Evolutionary conservation across 306 rosid species (phyloP).

Genomic region (Oemleria cerasiformis): DNA sequence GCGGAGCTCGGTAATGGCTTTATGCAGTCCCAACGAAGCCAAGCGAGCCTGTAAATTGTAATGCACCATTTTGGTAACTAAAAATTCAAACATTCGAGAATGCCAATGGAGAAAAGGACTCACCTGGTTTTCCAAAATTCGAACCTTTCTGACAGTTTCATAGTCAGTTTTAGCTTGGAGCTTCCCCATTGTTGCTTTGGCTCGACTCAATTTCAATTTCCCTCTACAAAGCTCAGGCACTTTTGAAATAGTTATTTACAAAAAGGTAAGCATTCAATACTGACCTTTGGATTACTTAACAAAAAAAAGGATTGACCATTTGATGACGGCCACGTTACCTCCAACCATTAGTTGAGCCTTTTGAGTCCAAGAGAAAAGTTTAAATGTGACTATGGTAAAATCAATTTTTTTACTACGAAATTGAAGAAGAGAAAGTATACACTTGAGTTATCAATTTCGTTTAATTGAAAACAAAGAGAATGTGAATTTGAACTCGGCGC

Average conservation of each 20-base stretch:
- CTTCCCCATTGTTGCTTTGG: constrained; percentile 35
- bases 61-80: not conserved
- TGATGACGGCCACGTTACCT: not conserved
- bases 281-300: too few relatives aligned
- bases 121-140: constrained; percentile 63
- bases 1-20: constrained; percentile 43
- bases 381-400: too few relatives aligned
- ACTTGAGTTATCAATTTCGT: not conserved
- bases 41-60: constrained; percentile 41
- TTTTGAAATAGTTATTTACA: too few relatives aligned
- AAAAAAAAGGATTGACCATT: not conserved
- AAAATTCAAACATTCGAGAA: not conserved
- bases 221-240: too few relatives aligned
- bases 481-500: too few relatives aligned
- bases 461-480: too few relatives aligned
- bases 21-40: constrained; percentile 48
- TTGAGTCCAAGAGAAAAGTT: too few relatives aligned
- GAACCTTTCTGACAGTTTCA: constrained; percentile 54
- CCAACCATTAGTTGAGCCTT: too few relatives aligned
- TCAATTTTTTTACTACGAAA: too few relatives aligned
- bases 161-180: constrained; percentile 33
- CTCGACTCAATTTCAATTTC: not conserved
- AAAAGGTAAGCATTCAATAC: too few relatives aligned
- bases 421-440: too few relatives aligned
- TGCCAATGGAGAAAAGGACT: not conserved